Evolutionary conservation across 257 asterid species (phyloP), one percentile per base, ranked within the genome.

Genomic region (Solanum tarapatanum): DNA sequence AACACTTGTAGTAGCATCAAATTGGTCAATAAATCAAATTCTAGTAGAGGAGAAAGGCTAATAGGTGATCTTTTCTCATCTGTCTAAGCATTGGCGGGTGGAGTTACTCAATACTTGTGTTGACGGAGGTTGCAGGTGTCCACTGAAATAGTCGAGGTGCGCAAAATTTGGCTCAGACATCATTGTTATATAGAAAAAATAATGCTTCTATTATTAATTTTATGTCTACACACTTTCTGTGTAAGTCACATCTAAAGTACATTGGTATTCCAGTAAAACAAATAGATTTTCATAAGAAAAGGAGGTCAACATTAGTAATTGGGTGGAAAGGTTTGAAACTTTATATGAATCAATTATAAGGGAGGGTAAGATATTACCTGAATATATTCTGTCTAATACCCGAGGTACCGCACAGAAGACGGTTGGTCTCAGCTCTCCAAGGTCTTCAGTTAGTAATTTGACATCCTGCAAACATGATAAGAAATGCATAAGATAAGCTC

Each of bases 381-480:
- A 68, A 90, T 94, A 90, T 82, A 97, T 94, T 93, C 99, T 93
- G 33, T 97, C 99, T 89, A 95, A 87, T 23, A 97, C 99, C 39
- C 99, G 96, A 88, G 99, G 99, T 92, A 97, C 99, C 32, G 98
- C 99, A 90, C 98, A 95, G 89, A 95, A 97, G 86, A 97, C 88
- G 51, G 98, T 93, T 32, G 99, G 99, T 87, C 94, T 95, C 60
- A 97, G 94, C 92, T 91, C 98, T 79, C 74, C 95, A 84, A 97
- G 88, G 91, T 97, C 99, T 91, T 97, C 99, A 43, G 94, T 95
- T 87, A 97, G 91, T 69, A 94, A 92, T 90, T 95, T 95, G 51
- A 95, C 90, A 94, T 96, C 99, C 99, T 96, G 93, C 64, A 88
- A 51, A 86, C 69, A 89, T 16, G 87, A 83, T 19, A 37, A 87